These are phyloP conservation scores for Lecanoromycetidae sp. DNA, from an alignment of 2,329 filamentous ascomycete species.

Conservation along the genomic window DNA sequence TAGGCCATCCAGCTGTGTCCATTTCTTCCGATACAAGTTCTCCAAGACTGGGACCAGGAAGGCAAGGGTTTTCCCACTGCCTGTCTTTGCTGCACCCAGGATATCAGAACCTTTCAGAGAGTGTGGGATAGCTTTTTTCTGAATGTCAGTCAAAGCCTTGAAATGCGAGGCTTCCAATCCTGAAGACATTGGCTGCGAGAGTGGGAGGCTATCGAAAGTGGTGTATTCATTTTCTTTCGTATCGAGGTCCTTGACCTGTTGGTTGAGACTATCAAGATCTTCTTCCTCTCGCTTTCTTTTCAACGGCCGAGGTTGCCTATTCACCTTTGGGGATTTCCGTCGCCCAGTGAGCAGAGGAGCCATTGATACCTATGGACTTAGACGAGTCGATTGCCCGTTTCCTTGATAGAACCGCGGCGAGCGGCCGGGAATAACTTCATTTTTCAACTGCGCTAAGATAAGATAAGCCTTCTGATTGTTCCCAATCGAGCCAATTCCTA, in stretches of 20 bases:
- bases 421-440: neutral
- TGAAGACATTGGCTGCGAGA: conserved; percentile 65
- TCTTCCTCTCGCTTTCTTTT: conserved; percentile 38
- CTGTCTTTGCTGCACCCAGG: conserved; percentile 87
- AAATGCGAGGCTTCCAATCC: conserved; percentile 83
- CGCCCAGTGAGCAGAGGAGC: conserved; percentile 9
- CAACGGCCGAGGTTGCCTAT: conserved; percentile 22
- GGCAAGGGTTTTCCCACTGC: conserved; percentile 87
- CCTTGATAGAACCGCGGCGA: neutral
- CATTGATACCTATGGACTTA: conserved; percentile 13
- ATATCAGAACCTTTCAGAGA: conserved; percentile 80
- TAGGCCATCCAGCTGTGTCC: conserved; percentile 81
- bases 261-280: conserved; percentile 30
- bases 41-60: conserved; percentile 88
- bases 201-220: conserved; percentile 70
- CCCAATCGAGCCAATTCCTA: neutral
- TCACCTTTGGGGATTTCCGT: neutral
- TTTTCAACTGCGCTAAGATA: conserved; percentile 14
- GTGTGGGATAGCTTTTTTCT: conserved; percentile 75
- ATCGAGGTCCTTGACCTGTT: conserved; percentile 35
- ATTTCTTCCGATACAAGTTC: conserved; percentile 77
- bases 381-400: no score
- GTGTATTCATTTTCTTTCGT: conserved; percentile 38
- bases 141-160: conserved; percentile 80
- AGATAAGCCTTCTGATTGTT: conserved; percentile 4